These are phyloP conservation scores for Pezicula neosporulosa DNA, from an alignment of 2,329 filamentous ascomycete species.

Conservation along the genomic window DNA sequence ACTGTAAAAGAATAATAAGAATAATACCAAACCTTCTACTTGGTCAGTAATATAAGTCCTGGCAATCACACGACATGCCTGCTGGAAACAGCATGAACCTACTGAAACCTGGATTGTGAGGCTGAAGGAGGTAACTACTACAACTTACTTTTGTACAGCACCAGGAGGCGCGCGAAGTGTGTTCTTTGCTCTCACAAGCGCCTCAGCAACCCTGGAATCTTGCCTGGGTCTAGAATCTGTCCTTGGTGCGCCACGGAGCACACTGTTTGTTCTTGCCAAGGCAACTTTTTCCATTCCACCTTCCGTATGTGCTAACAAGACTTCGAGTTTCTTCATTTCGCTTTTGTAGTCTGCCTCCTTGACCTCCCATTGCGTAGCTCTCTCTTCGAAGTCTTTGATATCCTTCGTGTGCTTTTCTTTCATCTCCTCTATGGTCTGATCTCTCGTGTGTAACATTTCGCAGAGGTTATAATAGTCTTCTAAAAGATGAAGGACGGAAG, in stretches of 20 bases:
- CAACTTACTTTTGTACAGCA: neutral
- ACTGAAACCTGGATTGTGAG: too few species aligned
- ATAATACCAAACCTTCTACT: too few species aligned
- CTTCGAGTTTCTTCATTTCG: conserved; percentile 27
- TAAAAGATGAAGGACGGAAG: conserved; percentile 26
- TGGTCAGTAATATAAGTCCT: too few species aligned
- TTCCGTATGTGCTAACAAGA: conserved; percentile 24
- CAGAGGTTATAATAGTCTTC: conserved; percentile 25
- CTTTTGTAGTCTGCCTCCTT: conserved; percentile 25
- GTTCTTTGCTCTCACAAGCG: conserved; percentile 13
- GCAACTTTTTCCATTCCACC: conserved; percentile 26
- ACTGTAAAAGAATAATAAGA: too few species aligned
- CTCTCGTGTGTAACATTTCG: conserved; percentile 14
- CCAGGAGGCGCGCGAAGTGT: conserved; percentile 15
- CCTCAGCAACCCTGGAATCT: conserved; percentile 14
- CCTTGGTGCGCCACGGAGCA: conserved; percentile 17
- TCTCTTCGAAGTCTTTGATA: conserved; percentile 21
- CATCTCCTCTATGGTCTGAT: conserved; percentile 19
- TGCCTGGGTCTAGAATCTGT: neutral
- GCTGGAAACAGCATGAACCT: too few species aligned
- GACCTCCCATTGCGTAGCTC: conserved; percentile 22
- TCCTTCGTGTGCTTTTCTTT: conserved; percentile 20
- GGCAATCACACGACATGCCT: too few species aligned
- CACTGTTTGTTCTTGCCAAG: conserved; percentile 24
- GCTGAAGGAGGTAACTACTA: neutral